Base-by-base conservation (phyloP, 495 filamentous ascomycete genomes). In the Penicillium antarcticum region DNA sequence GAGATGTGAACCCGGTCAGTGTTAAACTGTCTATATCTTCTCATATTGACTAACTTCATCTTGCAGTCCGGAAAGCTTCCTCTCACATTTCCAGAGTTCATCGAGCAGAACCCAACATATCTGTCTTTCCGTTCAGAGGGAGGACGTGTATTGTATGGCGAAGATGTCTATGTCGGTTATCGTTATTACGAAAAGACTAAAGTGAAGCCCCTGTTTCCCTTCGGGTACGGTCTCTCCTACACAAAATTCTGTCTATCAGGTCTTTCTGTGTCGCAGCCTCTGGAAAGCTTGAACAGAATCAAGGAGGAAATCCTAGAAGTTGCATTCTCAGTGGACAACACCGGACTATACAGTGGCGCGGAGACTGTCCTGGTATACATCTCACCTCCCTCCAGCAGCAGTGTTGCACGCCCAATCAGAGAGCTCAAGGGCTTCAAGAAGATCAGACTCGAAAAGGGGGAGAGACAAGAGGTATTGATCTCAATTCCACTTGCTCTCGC, bases 221-320 rank as follows among this genome's bases (percentile, higher is more conserved):
- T 94, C 54, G 89, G 89, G 18, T 82, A 91, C 61, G 90, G 90
- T 9, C 80, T 95, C 6, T 88, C 85, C 0, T 94, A 92, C 61
- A 88, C 88, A 0, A 81, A 74, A 2, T 94, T 94, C 58, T 68
- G 68, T 16, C 85, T 87, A 52, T 84, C 84, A 14, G 68, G 77
- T 39, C 14, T 39, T 29, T 29, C 31, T 36, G 5, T 29, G 21
- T 48, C 45, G 3, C 45, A 48, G 18, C 45, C 45, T 1, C 29
- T 48, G 34, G 34, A 32, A n/a, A 33, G 9, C 11, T 33, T 24
- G 4, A 18, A 40, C 35, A 29, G 7, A 9, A 9, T 29, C 5
- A 29, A 48, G 23, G 41, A 38, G 16, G 49, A 38, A 45, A 12
- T 52, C 13, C n/a, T 45, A 10, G n/a, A 38, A 14, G 49, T 52